Percentiles rank a stretch among this genome's conserved stretches.
Evolutionary conservation across 2,329 filamentous ascomycete species (phyloP).

Genomic region (Leptodontidium sp.): DNA sequence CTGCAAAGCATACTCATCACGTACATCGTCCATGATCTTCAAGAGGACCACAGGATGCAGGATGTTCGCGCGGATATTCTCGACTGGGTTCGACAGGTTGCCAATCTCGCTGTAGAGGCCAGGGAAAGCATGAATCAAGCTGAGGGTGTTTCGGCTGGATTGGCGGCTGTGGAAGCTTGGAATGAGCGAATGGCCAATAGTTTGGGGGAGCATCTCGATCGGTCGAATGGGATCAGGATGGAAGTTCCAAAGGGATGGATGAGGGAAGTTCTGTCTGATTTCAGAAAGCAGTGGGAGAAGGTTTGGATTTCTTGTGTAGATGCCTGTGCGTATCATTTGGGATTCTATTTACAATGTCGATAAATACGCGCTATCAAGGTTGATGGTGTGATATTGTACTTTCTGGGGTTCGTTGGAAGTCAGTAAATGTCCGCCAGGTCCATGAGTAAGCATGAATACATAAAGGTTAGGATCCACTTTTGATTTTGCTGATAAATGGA

Average conservation of each 20-base stretch:
- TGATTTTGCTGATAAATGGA: too few relatives aligned
- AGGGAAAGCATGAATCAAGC: neutral
- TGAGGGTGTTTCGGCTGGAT: slow-evolving; percentile 5
- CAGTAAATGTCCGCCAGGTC: too few relatives aligned
- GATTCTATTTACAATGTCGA: too few relatives aligned
- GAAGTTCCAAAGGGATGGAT: slow-evolving; percentile 27
- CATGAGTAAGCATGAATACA: too few relatives aligned
- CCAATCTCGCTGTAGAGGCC: slow-evolving; percentile 23
- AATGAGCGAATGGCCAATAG: slow-evolving; percentile 26
- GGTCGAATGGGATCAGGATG: slow-evolving; percentile 24
- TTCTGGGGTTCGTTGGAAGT: too few relatives aligned
- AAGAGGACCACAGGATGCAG: slow-evolving; percentile 21
- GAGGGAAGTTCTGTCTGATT: slow-evolving; percentile 32
- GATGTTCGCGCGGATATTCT: slow-evolving; percentile 29
- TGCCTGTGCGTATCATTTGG: neutral
- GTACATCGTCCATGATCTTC: slow-evolving; percentile 33
- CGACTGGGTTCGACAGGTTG: slow-evolving; percentile 31
- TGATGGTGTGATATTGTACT: too few relatives aligned
- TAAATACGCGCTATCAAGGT: too few relatives aligned
- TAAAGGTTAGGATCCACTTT: too few relatives aligned
- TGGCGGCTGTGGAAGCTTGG: slow-evolving; percentile 33
- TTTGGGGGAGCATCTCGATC: slow-evolving; percentile 31
- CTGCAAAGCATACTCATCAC: slow-evolving; percentile 39
- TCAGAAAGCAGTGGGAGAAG: slow-evolving; percentile 35
- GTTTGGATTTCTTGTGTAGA: slow-evolving; percentile 28